Evolutionary conservation across 2,329 filamentous ascomycete species (phyloP), one percentile per base, ranked within the genome.

Genomic region (Pseudodiploospora longispora): DNA sequence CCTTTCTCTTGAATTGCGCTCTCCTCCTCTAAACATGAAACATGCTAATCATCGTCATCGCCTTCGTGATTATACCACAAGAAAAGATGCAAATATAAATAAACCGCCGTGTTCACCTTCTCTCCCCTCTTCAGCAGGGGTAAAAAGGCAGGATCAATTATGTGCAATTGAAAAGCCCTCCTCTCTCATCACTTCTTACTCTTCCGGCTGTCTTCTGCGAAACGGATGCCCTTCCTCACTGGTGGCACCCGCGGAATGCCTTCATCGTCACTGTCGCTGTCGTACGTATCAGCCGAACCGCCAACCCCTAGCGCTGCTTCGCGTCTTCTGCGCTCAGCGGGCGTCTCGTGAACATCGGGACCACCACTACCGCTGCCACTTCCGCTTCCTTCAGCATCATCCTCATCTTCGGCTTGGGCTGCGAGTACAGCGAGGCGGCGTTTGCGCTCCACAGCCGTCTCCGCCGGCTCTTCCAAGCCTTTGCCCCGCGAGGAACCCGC

Each of bases 311-410:
- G 66, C 1, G 86, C 87, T 1, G 85, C 85, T 54, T 88, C 80
- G 54, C 87, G 76, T 42, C 87, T 72, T 35, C 84, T 75, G 45
- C 83, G 72, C 62, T 91, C 87, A 0, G 85, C 86, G 0, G 84
- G 82, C 0, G 85, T 89, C 64, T 90, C 86, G 31, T 67, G 71
- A 31, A 69, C 69, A 4, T 61, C 56, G 3, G 36, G 9, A 8
- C 10, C 36, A 10, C 8, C n/a, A 6, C 33, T 33, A 2, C 19
- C 19, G 19, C 19, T 19, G 19, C 19, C 19, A 3, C 19, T 19
- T 19, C 19, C 19, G 19, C 19, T 19, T 19, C 32, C 9, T 3
- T 34, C 32, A 30, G 36, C 30, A 4, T 58, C 56, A 4, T 56
- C 57, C 12, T 65, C 67, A 2, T 63, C 66, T 5, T 71, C 67